Base-by-base conservation (phyloP, 1,139 yeast genomes). In the Yamadazyma diospyri region DNA sequence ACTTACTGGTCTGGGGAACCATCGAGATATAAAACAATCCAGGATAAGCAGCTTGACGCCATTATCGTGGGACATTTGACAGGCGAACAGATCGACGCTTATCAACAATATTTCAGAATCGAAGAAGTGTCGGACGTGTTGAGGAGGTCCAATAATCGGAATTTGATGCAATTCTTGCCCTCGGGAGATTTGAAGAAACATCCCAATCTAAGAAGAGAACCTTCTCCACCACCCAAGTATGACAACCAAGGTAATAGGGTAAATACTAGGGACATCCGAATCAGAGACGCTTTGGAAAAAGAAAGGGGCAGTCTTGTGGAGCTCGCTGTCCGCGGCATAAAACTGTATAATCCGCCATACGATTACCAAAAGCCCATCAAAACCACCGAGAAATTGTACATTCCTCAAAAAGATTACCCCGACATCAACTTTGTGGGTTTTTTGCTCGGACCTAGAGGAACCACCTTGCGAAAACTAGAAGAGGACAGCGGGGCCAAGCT, bases 361-460 rank as follows among this genome's bases (percentile, higher is more conserved):
- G 94, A 84, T 51, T 89, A 86, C 56, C 69, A 81, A 37, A 87
- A 86, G 23, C 81, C 84, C 6, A 55, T 61, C 3, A 80, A 76
- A 46, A 79, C 88, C 4, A 72, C 73, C 34, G 96, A 89, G 46
- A 92, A 88, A 57, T 72, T 87, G 33, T 89, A 78, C 53, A 76
- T 94, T 13, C 97, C 98, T 0, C 84, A 78, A 2, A 74, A 80
- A 33, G 94, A 88, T 40, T 83, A 87, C 57, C 97, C 97, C 0
- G 94, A 84, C 33, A 81, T 92, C 46, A 94, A 94, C 60, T 89
- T 89, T 51, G 86, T 92, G 35, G 99, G 99, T 0, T 69, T 85
- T 34, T 64, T 94, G 23, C 61, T 94, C 36, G 99, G 99, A 0
- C 98, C 99, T 20, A 80, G 99, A 66, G 99, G 97, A 14, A 82